phyloP scores from a whole-genome alignment of 352 stramenopile species.

The Pythium insidiosum region DNA sequence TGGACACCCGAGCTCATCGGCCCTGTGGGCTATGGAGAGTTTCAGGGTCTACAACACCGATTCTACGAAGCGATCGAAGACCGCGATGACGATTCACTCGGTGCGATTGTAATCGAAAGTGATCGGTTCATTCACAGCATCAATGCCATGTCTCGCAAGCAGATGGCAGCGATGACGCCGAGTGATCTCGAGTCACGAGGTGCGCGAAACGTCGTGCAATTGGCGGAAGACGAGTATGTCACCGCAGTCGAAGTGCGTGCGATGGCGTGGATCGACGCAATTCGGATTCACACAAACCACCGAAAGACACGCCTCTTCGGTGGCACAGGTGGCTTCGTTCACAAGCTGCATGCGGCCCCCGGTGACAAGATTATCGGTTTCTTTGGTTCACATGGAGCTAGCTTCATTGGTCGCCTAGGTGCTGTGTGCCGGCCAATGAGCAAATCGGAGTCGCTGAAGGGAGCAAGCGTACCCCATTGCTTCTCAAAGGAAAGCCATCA shows the following conservation, averaged over 20 bases:
- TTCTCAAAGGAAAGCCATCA: no score
- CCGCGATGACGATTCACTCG: no score
- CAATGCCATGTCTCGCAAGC: no score
- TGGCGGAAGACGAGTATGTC: slow-evolving; percentile 36
- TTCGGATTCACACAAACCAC: slow-evolving; percentile 58
- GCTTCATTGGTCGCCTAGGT: slow-evolving; percentile 40
- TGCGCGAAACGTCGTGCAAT: slow-evolving; percentile 12
- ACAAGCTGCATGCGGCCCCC: slow-evolving; percentile 28
- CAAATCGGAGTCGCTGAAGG: no score
- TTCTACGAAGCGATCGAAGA: no score
- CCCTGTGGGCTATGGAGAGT: no score
- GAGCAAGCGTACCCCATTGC: no score
- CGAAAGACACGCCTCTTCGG: slow-evolving; percentile 51
- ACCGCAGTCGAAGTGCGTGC: slow-evolving; percentile 40
- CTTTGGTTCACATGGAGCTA: slow-evolving; percentile 38
- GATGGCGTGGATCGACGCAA: slow-evolving; percentile 54
- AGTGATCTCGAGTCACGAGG: slow-evolving; percentile 14
- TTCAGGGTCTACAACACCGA: no score
- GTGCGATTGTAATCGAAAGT: no score
- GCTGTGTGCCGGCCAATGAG: slow-evolving; percentile 20
- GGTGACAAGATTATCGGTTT: slow-evolving; percentile 40
- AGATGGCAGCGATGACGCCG: slow-evolving; percentile 19
- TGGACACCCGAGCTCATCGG: no score
- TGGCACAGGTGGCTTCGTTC: slow-evolving; percentile 36
- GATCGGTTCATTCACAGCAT: no score